phyloP scores from a whole-genome alignment of 306 rosid genomes.

The Ormosia emarginata region DNA sequence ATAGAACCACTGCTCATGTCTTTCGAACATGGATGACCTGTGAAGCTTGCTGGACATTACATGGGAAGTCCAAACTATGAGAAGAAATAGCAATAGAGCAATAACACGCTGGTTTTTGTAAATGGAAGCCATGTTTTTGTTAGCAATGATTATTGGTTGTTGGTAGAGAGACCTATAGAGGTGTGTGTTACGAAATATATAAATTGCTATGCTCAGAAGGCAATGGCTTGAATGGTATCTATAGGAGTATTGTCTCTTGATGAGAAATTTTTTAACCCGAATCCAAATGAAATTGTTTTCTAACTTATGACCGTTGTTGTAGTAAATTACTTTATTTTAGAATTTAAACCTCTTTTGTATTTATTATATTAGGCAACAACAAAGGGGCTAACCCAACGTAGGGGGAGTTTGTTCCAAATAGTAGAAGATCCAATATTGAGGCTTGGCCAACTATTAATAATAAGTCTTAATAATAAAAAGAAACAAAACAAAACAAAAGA shows the following conservation, averaged over 20 bases:
- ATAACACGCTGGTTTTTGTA: background rate
- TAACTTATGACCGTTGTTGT: background rate
- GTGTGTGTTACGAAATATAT: background rate
- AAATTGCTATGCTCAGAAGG: background rate
- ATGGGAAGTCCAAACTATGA: background rate
- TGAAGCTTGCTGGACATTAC: background rate
- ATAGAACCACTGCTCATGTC: constrained; percentile 32
- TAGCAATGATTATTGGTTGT: background rate
- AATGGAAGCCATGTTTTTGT: background rate
- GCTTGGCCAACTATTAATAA: too few relatives aligned
- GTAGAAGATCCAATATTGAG: too few relatives aligned
- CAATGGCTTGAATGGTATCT: background rate
- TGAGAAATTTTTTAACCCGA: background rate
- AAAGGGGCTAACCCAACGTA: background rate
- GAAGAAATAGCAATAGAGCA: too few relatives aligned
- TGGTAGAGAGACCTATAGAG: background rate
- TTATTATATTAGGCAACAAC: background rate
- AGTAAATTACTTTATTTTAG: background rate
- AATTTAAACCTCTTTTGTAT: background rate
- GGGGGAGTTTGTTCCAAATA: background rate
- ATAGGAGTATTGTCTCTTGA: background rate
- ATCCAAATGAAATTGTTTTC: background rate
- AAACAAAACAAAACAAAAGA: too few relatives aligned
- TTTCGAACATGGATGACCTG: background rate
- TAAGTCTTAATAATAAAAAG: too few relatives aligned